Conservation (phyloP, 768 basidiomycete genomes). For the Albatrellus ellisii region DNA sequence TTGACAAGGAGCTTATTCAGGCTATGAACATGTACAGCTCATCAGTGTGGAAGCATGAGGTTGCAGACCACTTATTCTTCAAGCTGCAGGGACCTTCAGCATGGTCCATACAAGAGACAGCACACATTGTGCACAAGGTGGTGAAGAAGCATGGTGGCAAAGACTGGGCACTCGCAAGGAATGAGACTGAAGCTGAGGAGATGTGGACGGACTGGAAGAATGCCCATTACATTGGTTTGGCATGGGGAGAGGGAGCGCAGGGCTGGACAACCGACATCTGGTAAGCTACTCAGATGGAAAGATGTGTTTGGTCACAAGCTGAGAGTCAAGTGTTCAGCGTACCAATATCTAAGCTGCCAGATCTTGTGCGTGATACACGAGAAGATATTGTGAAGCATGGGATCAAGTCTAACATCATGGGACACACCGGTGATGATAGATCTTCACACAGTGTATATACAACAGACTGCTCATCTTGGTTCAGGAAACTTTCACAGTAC, state of each 20-base stretch:
- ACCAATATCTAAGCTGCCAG: slow-evolving; percentile 50
- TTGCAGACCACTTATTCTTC: slow-evolving; percentile 63
- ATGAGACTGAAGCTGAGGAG: slow-evolving; percentile 48
- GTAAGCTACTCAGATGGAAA: slow-evolving; percentile 20
- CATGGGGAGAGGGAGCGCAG: slow-evolving; percentile 35
- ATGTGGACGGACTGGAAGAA: slow-evolving; percentile 72
- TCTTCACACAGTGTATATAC: slow-evolving; percentile 4
- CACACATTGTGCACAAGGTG: slow-evolving; percentile 42
- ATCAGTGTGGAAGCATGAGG: slow-evolving; percentile 17
- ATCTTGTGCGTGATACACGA: slow-evolving; percentile 57
- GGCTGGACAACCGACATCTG: slow-evolving; percentile 73
- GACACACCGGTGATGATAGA: slow-evolving; percentile 64
- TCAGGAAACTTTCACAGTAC: slow-evolving; percentile 32
- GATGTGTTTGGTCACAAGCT: background rate
- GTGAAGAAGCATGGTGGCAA: slow-evolving; percentile 53
- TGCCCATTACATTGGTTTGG: slow-evolving; percentile 41
- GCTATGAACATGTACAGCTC: slow-evolving; percentile 44
- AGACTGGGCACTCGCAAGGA: slow-evolving; percentile 51
- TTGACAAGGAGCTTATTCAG: slow-evolving; percentile 59
- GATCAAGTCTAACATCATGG: slow-evolving; percentile 52
- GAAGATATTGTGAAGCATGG: slow-evolving; percentile 47
- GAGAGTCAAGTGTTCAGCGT: slow-evolving; percentile 25
- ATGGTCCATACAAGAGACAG: slow-evolving; percentile 46
- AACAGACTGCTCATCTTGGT: background rate
- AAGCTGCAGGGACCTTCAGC: slow-evolving; percentile 69